phyloP scores from a whole-genome alignment of 176 grass and related monocot genomes.

The Secale cereale region DNA sequence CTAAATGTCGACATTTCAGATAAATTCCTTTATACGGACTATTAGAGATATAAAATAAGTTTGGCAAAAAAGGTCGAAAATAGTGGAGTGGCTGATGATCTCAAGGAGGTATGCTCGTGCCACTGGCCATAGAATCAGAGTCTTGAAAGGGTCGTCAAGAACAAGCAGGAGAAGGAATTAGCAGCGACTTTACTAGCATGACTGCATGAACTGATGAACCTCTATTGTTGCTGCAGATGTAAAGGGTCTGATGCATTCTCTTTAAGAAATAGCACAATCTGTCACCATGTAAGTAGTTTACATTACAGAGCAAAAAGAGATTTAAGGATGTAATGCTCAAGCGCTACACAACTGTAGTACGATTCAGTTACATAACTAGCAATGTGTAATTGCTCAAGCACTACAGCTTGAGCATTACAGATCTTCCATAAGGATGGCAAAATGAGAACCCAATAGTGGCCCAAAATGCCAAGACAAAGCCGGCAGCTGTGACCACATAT shows the following conservation, averaged over 20 bases:
- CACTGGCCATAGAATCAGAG: conserved; percentile 40
- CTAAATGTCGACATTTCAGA: too few species aligned
- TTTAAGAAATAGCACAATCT: too few species aligned
- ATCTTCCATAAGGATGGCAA: neutral
- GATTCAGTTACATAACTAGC: too few species aligned
- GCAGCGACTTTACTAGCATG: neutral
- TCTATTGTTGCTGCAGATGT: neutral
- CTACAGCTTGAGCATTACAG: neutral
- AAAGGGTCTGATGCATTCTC: too few species aligned
- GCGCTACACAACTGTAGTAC: too few species aligned
- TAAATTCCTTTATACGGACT: too few species aligned
- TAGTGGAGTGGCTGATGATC: conserved; percentile 25
- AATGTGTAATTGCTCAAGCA: neutral
- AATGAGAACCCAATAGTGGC: neutral
- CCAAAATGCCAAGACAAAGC: neutral
- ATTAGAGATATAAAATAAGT: too few species aligned
- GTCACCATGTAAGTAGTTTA: too few species aligned
- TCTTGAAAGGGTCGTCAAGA: conserved; percentile 61
- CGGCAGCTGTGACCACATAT: neutral
- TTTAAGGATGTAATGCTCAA: too few species aligned
- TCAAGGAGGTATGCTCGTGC: conserved; percentile 63
- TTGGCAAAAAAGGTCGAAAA: too few species aligned
- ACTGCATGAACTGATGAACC: neutral
- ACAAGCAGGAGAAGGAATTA: conserved; percentile 60
- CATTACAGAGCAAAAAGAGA: too few species aligned